Conservation (phyloP, 306 rosid genomes). For the Dryas drummondii region DNA sequence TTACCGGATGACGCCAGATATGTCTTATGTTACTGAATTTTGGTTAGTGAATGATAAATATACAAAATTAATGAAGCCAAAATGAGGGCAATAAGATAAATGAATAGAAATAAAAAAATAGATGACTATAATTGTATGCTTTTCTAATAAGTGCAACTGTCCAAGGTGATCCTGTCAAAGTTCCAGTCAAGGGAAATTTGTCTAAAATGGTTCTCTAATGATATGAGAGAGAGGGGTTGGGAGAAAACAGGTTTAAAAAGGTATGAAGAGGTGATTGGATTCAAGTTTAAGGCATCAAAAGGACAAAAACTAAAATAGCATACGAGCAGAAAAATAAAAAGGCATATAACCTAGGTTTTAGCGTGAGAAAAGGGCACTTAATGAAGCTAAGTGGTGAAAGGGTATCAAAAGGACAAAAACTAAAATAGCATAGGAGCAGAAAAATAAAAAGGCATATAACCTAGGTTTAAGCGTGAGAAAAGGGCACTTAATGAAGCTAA, state of each 20-base stretch:
- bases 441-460: neutral
- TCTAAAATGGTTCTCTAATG: neutral
- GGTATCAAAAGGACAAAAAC: neutral
- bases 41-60: neutral
- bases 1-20: neutral
- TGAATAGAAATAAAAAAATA: neutral
- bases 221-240: neutral
- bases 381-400: neutral
- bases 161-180: conserved; percentile 3
- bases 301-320: too few relatives aligned
- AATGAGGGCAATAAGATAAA: neutral
- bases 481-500: neutral
- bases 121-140: neutral
- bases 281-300: neutral
- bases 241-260: neutral
- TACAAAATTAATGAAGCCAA: neutral
- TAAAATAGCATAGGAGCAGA: neutral
- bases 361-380: neutral
- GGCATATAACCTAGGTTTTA: too few relatives aligned
- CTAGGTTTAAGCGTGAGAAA: too few relatives aligned
- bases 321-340: neutral
- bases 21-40: neutral
- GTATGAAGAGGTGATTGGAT: neutral
- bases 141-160: neutral
- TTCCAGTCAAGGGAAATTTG: neutral